Evolutionary conservation across 73 alveolate species (phyloP).

Genomic region (Paramecium caudatum): DNA sequence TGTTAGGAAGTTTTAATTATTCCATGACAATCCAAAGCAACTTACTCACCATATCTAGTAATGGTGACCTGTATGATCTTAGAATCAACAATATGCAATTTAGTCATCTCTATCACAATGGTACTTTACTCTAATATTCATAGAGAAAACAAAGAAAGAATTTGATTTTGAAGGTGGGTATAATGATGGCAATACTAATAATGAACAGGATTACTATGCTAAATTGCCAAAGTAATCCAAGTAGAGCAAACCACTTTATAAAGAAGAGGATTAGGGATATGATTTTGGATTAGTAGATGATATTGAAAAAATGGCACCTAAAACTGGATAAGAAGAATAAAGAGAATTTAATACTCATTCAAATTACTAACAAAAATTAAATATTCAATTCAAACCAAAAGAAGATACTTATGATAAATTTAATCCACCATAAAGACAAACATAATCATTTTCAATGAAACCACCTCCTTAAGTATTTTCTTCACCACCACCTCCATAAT

Average conservation of each 20-base stretch:
- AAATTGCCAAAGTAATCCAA: conserved; percentile 27
- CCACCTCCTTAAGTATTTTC: background rate
- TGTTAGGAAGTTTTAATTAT: conserved; percentile 38
- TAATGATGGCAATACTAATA: background rate
- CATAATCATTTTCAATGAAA: background rate
- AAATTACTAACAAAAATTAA: background rate
- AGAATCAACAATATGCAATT: conserved; percentile 54
- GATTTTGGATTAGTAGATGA: conserved; percentile 50
- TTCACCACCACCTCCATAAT: background rate
- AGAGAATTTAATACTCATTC: conserved; percentile 12
- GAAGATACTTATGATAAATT: conserved; percentile 6
- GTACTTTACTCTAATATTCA: background rate
- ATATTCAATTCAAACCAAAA: conserved; percentile 27
- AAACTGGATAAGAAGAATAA: conserved; percentile 13
- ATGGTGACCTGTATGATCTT: conserved; percentile 37
- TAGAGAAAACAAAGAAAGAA: conserved; percentile 57
- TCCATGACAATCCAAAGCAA: conserved; percentile 50
- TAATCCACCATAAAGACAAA: background rate
- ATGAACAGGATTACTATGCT: conserved; percentile 34
- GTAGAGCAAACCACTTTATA: conserved; percentile 34
- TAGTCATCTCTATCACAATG: conserved; percentile 48
- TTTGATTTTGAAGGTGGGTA: conserved; percentile 50
- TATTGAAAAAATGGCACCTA: conserved; percentile 42
- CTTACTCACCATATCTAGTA: background rate
- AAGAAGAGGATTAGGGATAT: conserved; percentile 39